Evolutionary conservation across 1,139 yeast species (phyloP).

Genomic region (Candida anutae): DNA sequence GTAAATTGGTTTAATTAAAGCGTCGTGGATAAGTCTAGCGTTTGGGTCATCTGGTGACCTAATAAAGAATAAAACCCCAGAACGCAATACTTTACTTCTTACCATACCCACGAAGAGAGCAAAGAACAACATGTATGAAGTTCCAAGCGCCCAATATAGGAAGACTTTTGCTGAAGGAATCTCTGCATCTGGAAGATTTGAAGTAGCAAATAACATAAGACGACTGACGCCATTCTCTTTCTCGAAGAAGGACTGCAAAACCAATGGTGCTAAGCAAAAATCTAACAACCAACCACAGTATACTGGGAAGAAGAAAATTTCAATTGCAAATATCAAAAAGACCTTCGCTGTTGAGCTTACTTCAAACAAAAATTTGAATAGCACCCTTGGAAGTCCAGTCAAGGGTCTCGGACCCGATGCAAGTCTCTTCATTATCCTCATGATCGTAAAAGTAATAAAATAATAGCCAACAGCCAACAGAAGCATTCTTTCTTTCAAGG

Average conservation of each 20-base stretch:
- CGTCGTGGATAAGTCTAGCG: conserved; percentile 82
- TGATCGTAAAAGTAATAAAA: conserved; percentile 19
- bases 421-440: conserved; percentile 26
- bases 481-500: conserved; percentile 27
- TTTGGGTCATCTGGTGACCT: conserved; percentile 94
- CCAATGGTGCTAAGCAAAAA: conserved; percentile 54
- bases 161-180: conserved; percentile 10
- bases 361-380: conserved; percentile 49
- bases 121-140: conserved; percentile 78
- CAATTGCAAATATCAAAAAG: conserved; percentile 65
- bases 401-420: conserved; percentile 35
- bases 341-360: conserved; percentile 59
- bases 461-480: conserved; percentile 32
- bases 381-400: conserved; percentile 38
- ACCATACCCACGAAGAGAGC: conserved; percentile 85
- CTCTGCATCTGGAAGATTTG: conserved; percentile 15
- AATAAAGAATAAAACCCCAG: conserved; percentile 86
- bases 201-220: conserved; percentile 18
- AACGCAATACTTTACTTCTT: conserved; percentile 63
- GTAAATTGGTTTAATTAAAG: conserved; percentile 65
- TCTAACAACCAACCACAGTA: conserved; percentile 79
- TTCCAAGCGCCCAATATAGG: conserved; percentile 69
- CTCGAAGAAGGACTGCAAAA: conserved; percentile 16
- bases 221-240: conserved; percentile 7
- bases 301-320: conserved; percentile 75